Evolutionary conservation across 176 grass and related monocot species (phyloP).

Genomic region (Carex pumila): DNA sequence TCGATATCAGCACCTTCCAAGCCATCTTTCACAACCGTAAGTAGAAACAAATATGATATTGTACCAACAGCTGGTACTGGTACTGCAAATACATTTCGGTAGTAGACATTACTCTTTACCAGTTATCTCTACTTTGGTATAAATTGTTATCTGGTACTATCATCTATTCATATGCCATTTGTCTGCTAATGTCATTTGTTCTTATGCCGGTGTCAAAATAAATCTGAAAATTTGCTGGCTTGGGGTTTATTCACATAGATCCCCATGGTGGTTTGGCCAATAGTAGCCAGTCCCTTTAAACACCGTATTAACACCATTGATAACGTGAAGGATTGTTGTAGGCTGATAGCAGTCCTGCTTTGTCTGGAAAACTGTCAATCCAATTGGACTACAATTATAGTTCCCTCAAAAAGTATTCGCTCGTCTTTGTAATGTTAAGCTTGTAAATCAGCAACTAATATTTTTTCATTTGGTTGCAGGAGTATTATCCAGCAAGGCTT

Average conservation of each 20-base stretch:
- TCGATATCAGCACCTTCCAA: conserved; percentile 50
- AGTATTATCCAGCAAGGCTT: conserved; percentile 81
- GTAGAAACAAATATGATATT: conserved; percentile 12
- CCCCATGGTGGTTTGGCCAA: not conserved
- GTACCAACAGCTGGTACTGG: not conserved
- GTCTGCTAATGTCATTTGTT: not conserved
- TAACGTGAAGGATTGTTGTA: not conserved
- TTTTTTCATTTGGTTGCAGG: conserved; percentile 47
- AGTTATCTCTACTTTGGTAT: not conserved
- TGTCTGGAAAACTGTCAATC: not conserved
- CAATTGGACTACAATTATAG: not conserved
- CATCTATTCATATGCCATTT: not conserved
- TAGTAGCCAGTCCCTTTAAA: not conserved
- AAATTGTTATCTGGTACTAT: not conserved
- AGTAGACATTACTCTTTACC: not conserved
- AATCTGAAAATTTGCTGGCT: not conserved
- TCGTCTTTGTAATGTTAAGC: not conserved
- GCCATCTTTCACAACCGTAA: conserved; percentile 78
- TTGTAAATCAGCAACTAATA: not conserved
- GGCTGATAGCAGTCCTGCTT: not conserved
- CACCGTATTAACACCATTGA: not conserved
- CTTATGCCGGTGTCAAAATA: not conserved
- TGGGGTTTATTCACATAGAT: not conserved
- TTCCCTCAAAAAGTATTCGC: not conserved
- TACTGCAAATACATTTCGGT: not conserved